Percentiles rank a stretch among this genome's conserved stretches.
These are phyloP conservation scores for Boletus edulis DNA, from an alignment of 768 basidiomycete species.

Conservation along the genomic window DNA sequence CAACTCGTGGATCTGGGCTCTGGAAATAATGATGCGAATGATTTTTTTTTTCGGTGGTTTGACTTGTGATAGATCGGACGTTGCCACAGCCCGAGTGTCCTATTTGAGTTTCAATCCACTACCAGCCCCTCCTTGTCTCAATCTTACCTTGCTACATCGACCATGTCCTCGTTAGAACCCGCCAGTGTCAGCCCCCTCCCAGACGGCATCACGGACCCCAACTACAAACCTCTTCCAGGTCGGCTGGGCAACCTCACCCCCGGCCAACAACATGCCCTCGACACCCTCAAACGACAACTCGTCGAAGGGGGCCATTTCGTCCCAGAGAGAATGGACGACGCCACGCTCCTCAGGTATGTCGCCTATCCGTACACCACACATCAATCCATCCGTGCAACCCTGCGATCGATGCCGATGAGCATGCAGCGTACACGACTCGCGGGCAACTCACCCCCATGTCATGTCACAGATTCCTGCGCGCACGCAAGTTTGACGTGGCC, in stretches of 20 bases:
- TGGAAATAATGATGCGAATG: constrained; percentile 34
- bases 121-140: not conserved
- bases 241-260: constrained; percentile 75
- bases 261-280: constrained; percentile 60
- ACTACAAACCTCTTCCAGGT: constrained; percentile 67
- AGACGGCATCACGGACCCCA: constrained; percentile 57
- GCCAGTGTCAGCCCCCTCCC: constrained; percentile 58
- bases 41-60: not conserved
- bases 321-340: constrained; percentile 66
- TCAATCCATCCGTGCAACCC: not conserved
- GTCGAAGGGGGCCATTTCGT: constrained; percentile 59
- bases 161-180: constrained; percentile 31
- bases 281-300: constrained; percentile 65
- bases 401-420: constrained; percentile 17
- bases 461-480: constrained; percentile 74
- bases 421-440: not conserved
- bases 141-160: not conserved
- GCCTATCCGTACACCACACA: not conserved
- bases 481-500: constrained; percentile 85
- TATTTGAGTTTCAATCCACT: constrained; percentile 14
- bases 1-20: constrained; percentile 34
- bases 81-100: not conserved
- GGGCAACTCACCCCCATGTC: not conserved
- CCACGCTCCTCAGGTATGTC: constrained; percentile 61
- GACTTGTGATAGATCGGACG: not conserved